Evolutionary conservation across 2,329 filamentous ascomycete species (phyloP).

Genomic region (Ophiostoma pallidulum): DNA sequence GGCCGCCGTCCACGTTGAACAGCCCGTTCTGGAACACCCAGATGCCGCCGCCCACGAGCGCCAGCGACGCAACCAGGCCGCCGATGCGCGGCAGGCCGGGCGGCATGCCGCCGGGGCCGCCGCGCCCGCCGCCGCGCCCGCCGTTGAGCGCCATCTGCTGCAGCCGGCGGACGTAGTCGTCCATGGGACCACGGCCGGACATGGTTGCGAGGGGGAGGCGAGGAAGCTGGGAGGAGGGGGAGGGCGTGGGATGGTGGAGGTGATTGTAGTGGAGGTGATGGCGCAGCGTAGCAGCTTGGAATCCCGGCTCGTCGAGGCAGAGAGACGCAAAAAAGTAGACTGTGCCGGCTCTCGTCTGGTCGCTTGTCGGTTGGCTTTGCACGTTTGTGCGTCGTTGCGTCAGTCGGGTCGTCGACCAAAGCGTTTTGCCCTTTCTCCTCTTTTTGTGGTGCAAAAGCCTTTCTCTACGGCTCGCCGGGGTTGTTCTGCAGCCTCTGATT

Average conservation of each 20-base stretch:
- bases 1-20: conserved; percentile 91
- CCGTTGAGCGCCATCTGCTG: conserved; percentile 38
- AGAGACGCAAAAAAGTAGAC: no score
- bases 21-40: conserved; percentile 50
- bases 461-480: no score
- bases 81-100: conserved; percentile 31
- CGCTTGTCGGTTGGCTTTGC: no score
- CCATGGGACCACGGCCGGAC: conserved; percentile 31
- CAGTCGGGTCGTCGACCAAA: no score
- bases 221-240: background rate
- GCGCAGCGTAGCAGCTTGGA: background rate
- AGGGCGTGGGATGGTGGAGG: no score
- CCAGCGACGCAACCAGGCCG: conserved; percentile 31
- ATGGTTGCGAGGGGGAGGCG: conserved; percentile 19
- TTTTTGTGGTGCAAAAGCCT: no score
- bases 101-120: conserved; percentile 29
- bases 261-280: background rate
- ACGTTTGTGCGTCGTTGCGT: no score
- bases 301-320: no score
- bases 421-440: no score
- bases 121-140: conserved; percentile 31
- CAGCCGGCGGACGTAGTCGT: conserved; percentile 43
- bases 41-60: conserved; percentile 39
- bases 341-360: no score
- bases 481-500: no score